Base-by-base conservation (phyloP, 164 flowering plant genomes). In the Tetracentron sinense region DNA sequence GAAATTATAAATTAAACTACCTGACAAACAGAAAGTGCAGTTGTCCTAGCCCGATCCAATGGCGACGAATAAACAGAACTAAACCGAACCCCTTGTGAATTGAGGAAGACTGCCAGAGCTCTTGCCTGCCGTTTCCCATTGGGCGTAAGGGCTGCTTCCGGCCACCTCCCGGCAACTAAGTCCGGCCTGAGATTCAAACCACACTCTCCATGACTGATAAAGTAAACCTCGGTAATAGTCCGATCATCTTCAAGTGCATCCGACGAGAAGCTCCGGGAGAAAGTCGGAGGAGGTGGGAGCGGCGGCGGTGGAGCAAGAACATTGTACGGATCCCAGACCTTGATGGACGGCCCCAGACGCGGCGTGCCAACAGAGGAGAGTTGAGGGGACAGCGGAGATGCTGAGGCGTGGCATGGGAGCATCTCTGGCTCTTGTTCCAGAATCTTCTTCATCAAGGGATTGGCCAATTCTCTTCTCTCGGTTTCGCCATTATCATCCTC, bases 311-410 rank as follows among this genome's bases (percentile, higher is more conserved):
- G 76, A 0, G 94, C 87, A 17, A 92, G 78, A 4, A 92, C 96
- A 58, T 92, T 86, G 81, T 82, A 94, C 2, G 99, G 99, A 70
- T 94, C 99, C 97, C 97, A 94, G 0, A 94, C 97, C 80, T 89
- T 89, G 72, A 94, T 94, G 1, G 95, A 83, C 0, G 96, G 92
- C 1, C 92, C 97, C 11, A 87, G 74, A 0, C 92, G 78, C 12
- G 97, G 99, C 5, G 97, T 91, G 11, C 99, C 99, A 7, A 85
- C 64, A 64, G 71, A 25, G 2, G 79, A 76, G 1, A 73, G 61
- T 71, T 76, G 79, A 15, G 79, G 79, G 22, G 79, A 76, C 26
- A 76, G 54, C 4, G 79, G 79, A 15, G 79, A 69, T 23, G 79
- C 79, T 14, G 79, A 76, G 2, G 79, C 68, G 60, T 73, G 74